Evolutionary conservation across 768 basidiomycete genomes (phyloP), one percentile per base, ranked within the genome.

Genomic region (Pleurotus citrinopileatus): DNA sequence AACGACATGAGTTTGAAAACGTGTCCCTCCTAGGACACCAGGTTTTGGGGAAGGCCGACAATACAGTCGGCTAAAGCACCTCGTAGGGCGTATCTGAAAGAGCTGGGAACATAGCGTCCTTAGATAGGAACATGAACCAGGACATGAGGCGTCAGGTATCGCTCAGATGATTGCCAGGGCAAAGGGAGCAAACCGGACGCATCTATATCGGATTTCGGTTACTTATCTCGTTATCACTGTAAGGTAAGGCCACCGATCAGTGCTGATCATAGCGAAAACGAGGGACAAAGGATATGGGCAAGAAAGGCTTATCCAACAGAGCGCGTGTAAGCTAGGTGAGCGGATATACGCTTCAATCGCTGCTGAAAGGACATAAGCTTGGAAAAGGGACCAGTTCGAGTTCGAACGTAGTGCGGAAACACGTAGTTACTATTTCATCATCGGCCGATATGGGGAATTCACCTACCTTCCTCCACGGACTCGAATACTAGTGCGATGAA

Each of bases 191-290:
- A 26, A 27, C 43, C 43, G 25, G 25, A 44, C 20, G 9, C 43
- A 44, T 44, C 43, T 44, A 44, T 44, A 44, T 44, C 43, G 43
- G 43, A 44, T 22, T 25, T 44, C 43, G 43, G 43, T 19, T 44
- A 44, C 43, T 44, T 22, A 44, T 44, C 43, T 44, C 26, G 25
- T 19, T n/a, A 40, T 40, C 38, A 40, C 13, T 40, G 32, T 34
- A 9, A 34, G 32, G 10, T 10, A 34, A 34, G 32, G 32, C 17
- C 38, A 40, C 38, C 38, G 38, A 40, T 40, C 38, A 40, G 17
- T 13, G 29, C 29, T 32, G 29, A 32, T 32, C 13, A 13, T 32
- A 6, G 7, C 13, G 29, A 6, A 13, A 32, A n/a, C n/a, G n/a
- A n/a, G n/a, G n/a, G 29, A 32, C 29, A 32, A 32, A 32, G 29